These are phyloP conservation scores for Tilletia horrida DNA, from an alignment of 1,284 basidiomycete genomes.

Conservation along the genomic window DNA sequence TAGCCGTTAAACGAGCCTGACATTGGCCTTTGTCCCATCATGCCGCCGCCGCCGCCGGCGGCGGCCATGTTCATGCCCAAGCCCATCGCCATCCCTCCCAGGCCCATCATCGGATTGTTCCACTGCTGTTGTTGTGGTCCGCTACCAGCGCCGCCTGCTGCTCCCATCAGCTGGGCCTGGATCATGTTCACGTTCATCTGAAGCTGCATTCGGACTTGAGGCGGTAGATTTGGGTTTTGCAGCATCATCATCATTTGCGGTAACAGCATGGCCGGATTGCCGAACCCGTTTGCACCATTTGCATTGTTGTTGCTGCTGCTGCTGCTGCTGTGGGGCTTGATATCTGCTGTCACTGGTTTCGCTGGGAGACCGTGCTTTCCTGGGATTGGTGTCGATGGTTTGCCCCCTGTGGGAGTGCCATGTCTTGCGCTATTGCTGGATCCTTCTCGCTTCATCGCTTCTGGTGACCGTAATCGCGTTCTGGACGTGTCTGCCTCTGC, in stretches of 20 bases:
- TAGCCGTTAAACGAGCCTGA: conserved; percentile 7
- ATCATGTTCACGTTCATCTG: conserved; percentile 53
- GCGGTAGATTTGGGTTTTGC: conserved; percentile 47
- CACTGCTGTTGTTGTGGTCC: conserved; percentile 24
- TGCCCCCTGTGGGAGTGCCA: background rate
- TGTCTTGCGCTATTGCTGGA: background rate
- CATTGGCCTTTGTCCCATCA: background rate
- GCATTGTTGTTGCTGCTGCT: background rate
- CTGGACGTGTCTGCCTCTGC: too few species aligned
- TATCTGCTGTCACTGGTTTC: background rate
- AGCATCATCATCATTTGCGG: conserved; percentile 53
- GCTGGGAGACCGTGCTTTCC: conserved; percentile 13
- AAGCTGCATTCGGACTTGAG: conserved; percentile 51
- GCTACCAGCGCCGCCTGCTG: conserved; percentile 1
- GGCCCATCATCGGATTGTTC: conserved; percentile 24
- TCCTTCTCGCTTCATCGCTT: conserved; percentile 14
- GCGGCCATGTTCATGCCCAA: conserved; percentile 17
- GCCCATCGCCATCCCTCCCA: conserved; percentile 23
- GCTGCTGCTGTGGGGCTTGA: background rate
- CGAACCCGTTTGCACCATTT: conserved; percentile 15
- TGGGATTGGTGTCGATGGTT: background rate
- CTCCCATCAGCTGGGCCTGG: conserved; percentile 40
- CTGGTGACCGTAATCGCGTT: background rate
- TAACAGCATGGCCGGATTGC: conserved; percentile 33
- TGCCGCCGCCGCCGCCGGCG: conserved; percentile 16